Evolutionary conservation across 177 flowering plant species (phyloP), one percentile per base, ranked within the genome.

Genomic region (Vitis hybrid): DNA sequence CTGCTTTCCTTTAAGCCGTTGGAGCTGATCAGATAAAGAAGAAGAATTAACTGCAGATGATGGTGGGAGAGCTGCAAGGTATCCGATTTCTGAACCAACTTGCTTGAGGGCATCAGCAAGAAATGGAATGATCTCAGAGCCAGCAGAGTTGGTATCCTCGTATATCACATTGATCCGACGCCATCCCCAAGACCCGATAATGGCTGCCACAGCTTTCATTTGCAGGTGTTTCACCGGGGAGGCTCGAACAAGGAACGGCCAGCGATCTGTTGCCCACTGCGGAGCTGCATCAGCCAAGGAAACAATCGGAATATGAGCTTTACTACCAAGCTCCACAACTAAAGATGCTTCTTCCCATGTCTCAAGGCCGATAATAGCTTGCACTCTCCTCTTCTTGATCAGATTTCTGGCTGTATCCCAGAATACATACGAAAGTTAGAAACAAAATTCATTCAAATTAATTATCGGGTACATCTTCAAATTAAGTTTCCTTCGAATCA

Each of bases 191-290:
- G 81, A 76, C 12, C 70, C 60, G 17, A 82, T 60, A 9, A 82
- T 77, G 2, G 79, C 81, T 45, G 80, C 80, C 21, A 81, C 66
- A 4, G 85, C 83, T 62, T 67, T 70, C 84, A 76, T 76, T 56
- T 80, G 79, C 6, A 45, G n/a, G 2, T 23, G 32, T 60, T 70
- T 50, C 58, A 61, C 51, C 0, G 34, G 75, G 1, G 78, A 62
- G 51, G 76, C 77, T 70, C 76, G 79, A 50, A 77, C 26, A 12
- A 84, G 66, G 67, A 77, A 80, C 2, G 84, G 82, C 74, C 75
- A 81, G 6, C 30, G 10, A 17, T 63, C 62, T 3, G 69, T 62
- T 11, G 83, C 80, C 80, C 80, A 76, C 10, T 55, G 19, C 11
- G 85, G 87, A 18, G 67, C 51, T 11, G 62, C 3, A 3, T 73